These are phyloP conservation scores for Pichia gijzeniarum DNA, from an alignment of 805 yeast genomes.

Conservation along the genomic window DNA sequence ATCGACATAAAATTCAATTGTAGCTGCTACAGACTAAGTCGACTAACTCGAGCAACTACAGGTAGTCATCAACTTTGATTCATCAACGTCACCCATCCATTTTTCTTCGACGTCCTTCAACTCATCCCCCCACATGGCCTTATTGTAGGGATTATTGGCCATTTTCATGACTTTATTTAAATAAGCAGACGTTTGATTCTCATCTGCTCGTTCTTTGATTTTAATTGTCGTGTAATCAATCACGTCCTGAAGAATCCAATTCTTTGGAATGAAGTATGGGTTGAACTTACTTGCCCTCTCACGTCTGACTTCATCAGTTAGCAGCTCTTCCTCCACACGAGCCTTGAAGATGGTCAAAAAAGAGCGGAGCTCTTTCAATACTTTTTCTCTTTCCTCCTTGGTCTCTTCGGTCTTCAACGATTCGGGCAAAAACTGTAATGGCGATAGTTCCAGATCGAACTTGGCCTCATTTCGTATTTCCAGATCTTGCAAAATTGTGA, in stretches of 20 bases:
- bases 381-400: slow-evolving; percentile 30
- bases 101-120: slow-evolving; percentile 49
- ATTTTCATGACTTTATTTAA: slow-evolving; percentile 60
- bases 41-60: slow-evolving; percentile 66
- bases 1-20: too few species aligned
- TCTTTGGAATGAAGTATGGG: slow-evolving; percentile 78
- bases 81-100: slow-evolving; percentile 52
- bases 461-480: slow-evolving; percentile 25
- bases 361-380: slow-evolving; percentile 33
- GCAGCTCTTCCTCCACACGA: slow-evolving; percentile 31
- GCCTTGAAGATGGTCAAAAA: slow-evolving; percentile 51
- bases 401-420: slow-evolving; percentile 22
- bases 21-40: too few species aligned
- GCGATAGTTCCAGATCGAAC: slow-evolving; percentile 27
- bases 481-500: slow-evolving; percentile 51
- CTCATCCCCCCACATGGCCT: slow-evolving; percentile 59
- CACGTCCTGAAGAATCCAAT: slow-evolving; percentile 83
- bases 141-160: slow-evolving; percentile 71
- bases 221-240: slow-evolving; percentile 40
- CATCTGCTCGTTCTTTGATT: slow-evolving; percentile 32
- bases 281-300: slow-evolving; percentile 44
- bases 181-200: slow-evolving; percentile 42
- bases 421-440: slow-evolving; percentile 23
- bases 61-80: slow-evolving; percentile 54
- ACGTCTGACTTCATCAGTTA: slow-evolving; percentile 35